phyloP scores from a whole-genome alignment of 805 yeast species.

The Ogataea nakhonphanomensis region DNA sequence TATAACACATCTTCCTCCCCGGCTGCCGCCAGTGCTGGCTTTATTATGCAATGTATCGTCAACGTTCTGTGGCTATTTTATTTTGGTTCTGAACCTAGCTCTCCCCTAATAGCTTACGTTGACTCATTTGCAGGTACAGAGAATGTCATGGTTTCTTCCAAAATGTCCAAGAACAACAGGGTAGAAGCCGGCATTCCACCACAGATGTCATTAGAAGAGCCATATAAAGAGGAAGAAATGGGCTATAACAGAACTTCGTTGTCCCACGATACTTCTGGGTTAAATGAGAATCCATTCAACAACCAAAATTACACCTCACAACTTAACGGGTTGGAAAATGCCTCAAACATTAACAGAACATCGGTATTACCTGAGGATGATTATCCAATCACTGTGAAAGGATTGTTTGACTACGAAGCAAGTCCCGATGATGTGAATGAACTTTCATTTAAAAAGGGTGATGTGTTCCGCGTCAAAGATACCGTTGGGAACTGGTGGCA shows the following conservation, averaged over 20 bases:
- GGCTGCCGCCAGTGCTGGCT: slow-evolving; percentile 92
- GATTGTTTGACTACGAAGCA: slow-evolving; percentile 82
- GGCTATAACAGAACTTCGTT: slow-evolving; percentile 9
- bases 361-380: slow-evolving; percentile 31
- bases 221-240: slow-evolving; percentile 18
- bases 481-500: slow-evolving; percentile 99
- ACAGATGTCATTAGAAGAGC: slow-evolving; percentile 11
- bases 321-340: slow-evolving; percentile 38
- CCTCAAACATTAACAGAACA: slow-evolving; percentile 20
- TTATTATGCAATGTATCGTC: slow-evolving; percentile 74
- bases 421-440: slow-evolving; percentile 92
- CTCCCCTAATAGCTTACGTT: slow-evolving; percentile 80
- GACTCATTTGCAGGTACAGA: slow-evolving; percentile 68
- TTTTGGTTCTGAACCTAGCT: slow-evolving; percentile 85
- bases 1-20: slow-evolving; percentile 61
- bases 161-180: slow-evolving; percentile 13
- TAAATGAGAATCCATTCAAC: slow-evolving; percentile 21
- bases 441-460: slow-evolving; percentile 86
- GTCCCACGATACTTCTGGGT: slow-evolving; percentile 7
- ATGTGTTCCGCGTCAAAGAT: slow-evolving; percentile 86
- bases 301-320: slow-evolving; percentile 31
- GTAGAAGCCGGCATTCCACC: slow-evolving; percentile 4
- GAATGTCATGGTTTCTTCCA: slow-evolving; percentile 26
- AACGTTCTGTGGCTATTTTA: slow-evolving; percentile 84
- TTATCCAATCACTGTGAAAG: slow-evolving; percentile 83